Evolutionary conservation across 768 basidiomycete genomes (phyloP), one percentile per base, ranked within the genome.

Genomic region (Amanita jacksonii): DNA sequence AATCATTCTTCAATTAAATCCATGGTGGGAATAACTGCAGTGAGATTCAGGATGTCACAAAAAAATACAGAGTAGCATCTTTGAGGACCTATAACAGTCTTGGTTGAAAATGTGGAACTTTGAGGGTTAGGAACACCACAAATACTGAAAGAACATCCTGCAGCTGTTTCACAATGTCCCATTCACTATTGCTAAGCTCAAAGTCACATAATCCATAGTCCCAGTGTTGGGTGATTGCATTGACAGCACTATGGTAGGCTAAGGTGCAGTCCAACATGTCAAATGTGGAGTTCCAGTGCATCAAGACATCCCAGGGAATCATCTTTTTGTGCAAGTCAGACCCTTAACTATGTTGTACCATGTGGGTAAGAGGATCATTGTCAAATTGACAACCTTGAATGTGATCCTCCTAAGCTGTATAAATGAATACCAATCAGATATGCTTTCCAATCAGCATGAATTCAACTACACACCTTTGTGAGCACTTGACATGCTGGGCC

Each of bases 281-380:
- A 31, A 50, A 65, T 0, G 60, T 65, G 3, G 59, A 65, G 35
- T 68, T 66, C 68, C 66, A 69, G 0, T 56, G 48, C 0, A 65
- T 68, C 3, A 43, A 20, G 1, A 71, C 61, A 46, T 73, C 62
- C 2, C 60, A 54, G 1, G 67, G 67, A 49, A 69, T 62, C 19
- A 18, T 2, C 0, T 62, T 35, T 4, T 35, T 45, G 0, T 9
- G 15, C n/a, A 47, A 49, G 15, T 15, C 19, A 20, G 25, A n/a
- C 10, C 38, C 38, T 42, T 23, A 15, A 30, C 3, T 4, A 31
- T 42, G 5, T 3, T 18, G 5, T 18, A 3, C 59, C 59, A 60
- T 39, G 33, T 3, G 0, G 52, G 55, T 1, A 52, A 35, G 16
- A 54, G 13, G 13, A 57, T 44, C 1, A 52, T 59, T 0, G 56